Conservation (phyloP, 2,329 filamentous ascomycete genomes). For the Fusarium scirpi region DNA sequence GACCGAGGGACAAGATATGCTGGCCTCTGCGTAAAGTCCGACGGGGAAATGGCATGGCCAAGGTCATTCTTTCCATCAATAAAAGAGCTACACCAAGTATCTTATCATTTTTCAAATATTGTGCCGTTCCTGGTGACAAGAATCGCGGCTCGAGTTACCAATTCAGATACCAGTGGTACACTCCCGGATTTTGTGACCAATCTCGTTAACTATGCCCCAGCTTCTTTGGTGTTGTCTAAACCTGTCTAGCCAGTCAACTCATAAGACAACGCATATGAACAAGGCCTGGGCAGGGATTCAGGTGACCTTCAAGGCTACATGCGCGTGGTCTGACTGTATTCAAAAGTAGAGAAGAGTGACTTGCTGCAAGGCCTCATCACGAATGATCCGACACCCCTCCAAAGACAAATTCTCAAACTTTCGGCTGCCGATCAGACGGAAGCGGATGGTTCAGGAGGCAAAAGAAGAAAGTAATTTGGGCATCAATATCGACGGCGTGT, state of each 20-base stretch:
- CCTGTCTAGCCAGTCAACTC: conserved; percentile 1
- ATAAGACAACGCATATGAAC: background rate
- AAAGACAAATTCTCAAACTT: background rate
- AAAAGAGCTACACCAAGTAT: background rate
- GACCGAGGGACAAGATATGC: background rate
- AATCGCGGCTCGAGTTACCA: background rate
- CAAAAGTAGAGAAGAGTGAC: background rate
- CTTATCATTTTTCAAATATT: background rate
- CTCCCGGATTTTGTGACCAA: background rate
- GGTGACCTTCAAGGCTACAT: background rate
- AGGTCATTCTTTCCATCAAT: background rate
- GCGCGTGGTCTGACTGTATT: background rate
- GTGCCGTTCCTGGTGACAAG: background rate
- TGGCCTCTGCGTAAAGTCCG: background rate
- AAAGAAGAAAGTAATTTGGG: conserved; percentile 15
- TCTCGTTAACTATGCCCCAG: background rate
- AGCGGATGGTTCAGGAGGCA: background rate
- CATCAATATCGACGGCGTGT: conserved; percentile 20
- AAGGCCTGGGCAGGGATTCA: background rate
- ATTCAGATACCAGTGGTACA: background rate
- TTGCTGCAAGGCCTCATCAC: background rate
- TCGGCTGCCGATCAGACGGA: conserved; percentile 17
- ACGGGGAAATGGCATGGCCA: background rate
- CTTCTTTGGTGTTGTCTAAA: conserved; percentile 4
- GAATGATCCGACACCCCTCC: conserved; percentile 11